A percentile compares a stretch with the other conserved stretches of the same genome.
These are phyloP conservation scores for Lachnellula subtilissima DNA, from an alignment of 2,329 filamentous ascomycete species.

Conservation along the genomic window DNA sequence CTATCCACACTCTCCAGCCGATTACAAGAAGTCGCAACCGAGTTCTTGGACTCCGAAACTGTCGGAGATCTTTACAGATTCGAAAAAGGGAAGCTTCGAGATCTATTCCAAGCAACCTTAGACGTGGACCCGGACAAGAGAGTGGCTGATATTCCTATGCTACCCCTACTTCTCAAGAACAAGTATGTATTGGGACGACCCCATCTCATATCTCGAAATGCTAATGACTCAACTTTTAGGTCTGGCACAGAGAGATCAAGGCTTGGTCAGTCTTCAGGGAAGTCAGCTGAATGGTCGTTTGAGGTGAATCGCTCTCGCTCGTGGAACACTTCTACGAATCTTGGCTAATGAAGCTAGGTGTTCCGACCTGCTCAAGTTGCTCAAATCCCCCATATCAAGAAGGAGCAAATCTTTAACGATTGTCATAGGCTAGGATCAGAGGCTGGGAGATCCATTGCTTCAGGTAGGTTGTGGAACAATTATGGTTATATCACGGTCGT, in stretches of 20 bases:
- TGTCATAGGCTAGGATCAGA: neutral
- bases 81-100: neutral
- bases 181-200: neutral
- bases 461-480: neutral
- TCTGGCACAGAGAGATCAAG: neutral
- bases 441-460: neutral
- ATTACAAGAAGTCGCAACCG: neutral
- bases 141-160: neutral
- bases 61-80: neutral
- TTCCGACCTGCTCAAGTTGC: neutral
- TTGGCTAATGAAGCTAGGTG: neutral
- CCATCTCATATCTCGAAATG: neutral
- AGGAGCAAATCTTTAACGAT: neutral
- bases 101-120: neutral
- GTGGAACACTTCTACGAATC: neutral
- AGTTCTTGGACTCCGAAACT: neutral
- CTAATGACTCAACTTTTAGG: neutral
- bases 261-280: neutral
- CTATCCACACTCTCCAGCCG: neutral
- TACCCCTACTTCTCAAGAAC: neutral
- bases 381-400: neutral
- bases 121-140: neutral
- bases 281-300: neutral
- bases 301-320: neutral
- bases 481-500: neutral